Evolutionary conservation across 2,329 filamentous ascomycete species (phyloP).

Genomic region (Aureobasidium vineae): DNA sequence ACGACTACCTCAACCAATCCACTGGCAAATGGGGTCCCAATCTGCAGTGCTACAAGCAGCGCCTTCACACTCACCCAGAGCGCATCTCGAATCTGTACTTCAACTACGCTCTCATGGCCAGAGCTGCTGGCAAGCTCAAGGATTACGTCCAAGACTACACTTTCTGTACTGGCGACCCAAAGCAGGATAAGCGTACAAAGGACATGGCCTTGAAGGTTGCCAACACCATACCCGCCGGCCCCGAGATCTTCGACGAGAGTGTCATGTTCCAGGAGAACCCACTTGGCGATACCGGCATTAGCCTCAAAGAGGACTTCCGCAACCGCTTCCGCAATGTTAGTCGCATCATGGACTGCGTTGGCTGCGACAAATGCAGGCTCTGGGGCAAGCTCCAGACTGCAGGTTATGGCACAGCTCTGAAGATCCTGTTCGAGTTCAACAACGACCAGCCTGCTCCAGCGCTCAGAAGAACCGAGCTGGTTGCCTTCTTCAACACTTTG

Average conservation of each 20-base stretch:
- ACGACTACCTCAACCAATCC: conserved; percentile 92
- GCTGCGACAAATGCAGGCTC: conserved; percentile 95
- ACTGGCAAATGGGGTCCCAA: conserved; percentile 94
- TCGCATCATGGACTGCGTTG: conserved; percentile 96
- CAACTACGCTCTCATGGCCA: conserved; percentile 94
- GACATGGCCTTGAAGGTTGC: conserved; percentile 77
- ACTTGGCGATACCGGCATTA: conserved; percentile 54
- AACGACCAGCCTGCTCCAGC: conserved; percentile 65
- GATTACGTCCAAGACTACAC: conserved; percentile 80
- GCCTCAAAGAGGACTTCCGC: conserved; percentile 93
- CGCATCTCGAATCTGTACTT: conserved; percentile 98
- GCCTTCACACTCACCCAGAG: conserved; percentile 82
- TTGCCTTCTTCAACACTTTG: conserved; percentile 92
- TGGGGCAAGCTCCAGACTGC: conserved; percentile 98
- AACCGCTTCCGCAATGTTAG: conserved; percentile 97
- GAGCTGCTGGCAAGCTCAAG: conserved; percentile 85
- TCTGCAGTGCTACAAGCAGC: conserved; percentile 77
- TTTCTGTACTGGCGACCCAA: conserved; percentile 83
- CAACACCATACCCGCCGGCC: conserved; percentile 62
- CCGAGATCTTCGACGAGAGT: conserved; percentile 87
- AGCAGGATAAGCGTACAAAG: conserved; percentile 76
- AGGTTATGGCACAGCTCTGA: conserved; percentile 90
- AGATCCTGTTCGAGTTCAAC: conserved; percentile 94
- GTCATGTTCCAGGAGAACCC: conserved; percentile 74
- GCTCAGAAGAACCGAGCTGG: conserved; percentile 85